Evolutionary conservation across 495 filamentous ascomycete genomes (phyloP).

Genomic region (Daldinia loculata): DNA sequence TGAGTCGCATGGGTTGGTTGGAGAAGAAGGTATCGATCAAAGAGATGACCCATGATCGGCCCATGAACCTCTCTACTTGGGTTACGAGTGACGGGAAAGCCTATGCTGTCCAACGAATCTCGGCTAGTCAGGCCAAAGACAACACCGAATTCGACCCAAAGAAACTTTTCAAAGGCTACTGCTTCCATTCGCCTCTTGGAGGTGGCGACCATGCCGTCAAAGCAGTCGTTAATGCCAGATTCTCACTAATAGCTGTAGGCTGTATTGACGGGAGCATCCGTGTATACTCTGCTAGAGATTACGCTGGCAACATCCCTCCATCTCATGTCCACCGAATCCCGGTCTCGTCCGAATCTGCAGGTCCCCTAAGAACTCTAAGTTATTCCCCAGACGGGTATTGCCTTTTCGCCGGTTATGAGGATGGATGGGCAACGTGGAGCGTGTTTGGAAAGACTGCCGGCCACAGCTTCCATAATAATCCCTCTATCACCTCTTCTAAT

Average conservation of each 20-base stretch:
- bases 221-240: slow-evolving; percentile 89
- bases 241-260: slow-evolving; percentile 90
- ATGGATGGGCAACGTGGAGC: slow-evolving; percentile 95
- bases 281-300: slow-evolving; percentile 91
- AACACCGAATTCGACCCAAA: slow-evolving; percentile 55
- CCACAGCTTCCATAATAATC: slow-evolving; percentile 79
- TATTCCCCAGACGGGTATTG: slow-evolving; percentile 98
- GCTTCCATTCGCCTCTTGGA: slow-evolving; percentile 79
- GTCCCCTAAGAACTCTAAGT: slow-evolving; percentile 73
- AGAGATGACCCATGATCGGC: slow-evolving; percentile 95
- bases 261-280: slow-evolving; percentile 80
- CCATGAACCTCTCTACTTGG: slow-evolving; percentile 97
- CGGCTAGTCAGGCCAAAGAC: slow-evolving; percentile 32
- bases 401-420: slow-evolving; percentile 91
- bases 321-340: slow-evolving; percentile 79
- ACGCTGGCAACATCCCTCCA: slow-evolving; percentile 89
- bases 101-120: slow-evolving; percentile 84
- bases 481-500: slow-evolving; percentile 67
- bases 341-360: slow-evolving; percentile 69
- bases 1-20: slow-evolving; percentile 86
- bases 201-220: slow-evolving; percentile 69
- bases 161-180: slow-evolving; percentile 86
- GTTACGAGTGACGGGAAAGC: slow-evolving; percentile 88
- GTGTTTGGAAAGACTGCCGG: slow-evolving; percentile 91
- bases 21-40: slow-evolving; percentile 76